Evolutionary conservation across 371 early-diverging fungal genomes (phyloP).

Genomic region (Blyttiomyces sp.): DNA sequence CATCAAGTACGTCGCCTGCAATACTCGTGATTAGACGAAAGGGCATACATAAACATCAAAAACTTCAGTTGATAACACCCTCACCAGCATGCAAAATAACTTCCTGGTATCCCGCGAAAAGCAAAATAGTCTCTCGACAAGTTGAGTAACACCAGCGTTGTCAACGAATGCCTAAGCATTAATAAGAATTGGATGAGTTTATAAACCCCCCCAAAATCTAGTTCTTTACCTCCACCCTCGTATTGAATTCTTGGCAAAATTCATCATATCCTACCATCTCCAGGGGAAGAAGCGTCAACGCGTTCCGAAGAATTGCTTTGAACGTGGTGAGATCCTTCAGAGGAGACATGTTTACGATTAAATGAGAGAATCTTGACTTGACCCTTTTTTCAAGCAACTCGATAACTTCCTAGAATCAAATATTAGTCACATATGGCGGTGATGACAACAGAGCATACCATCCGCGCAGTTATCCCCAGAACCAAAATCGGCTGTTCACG

Average conservation of each 20-base stretch:
- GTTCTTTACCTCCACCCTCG: slow-evolving; percentile 6
- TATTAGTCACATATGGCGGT: neutral
- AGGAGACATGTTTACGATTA: slow-evolving; percentile 69
- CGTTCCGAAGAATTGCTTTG: slow-evolving; percentile 1
- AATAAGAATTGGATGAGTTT: neutral
- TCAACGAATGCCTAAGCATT: too few species aligned
- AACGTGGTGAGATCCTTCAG: neutral
- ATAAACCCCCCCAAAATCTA: neutral
- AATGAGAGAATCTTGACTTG: slow-evolving; percentile 90
- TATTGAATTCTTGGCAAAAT: slow-evolving; percentile 21
- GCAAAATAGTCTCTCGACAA: too few species aligned
- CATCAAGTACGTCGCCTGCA: neutral
- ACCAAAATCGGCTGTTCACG: slow-evolving; percentile 81
- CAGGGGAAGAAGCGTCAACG: slow-evolving; percentile 1
- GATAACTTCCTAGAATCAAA: slow-evolving; percentile 61
- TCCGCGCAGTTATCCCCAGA: slow-evolving; percentile 76
- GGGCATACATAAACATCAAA: too few species aligned
- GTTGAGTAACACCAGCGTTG: too few species aligned
- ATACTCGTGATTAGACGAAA: neutral
- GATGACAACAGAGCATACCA: slow-evolving; percentile 47
- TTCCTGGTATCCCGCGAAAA: too few species aligned
- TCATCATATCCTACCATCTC: slow-evolving; percentile 4
- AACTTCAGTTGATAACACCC: too few species aligned
- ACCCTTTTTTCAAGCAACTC: slow-evolving; percentile 90
- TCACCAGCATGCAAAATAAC: too few species aligned